Percentiles rank a stretch among this genome's conserved stretches.
Conservation (phyloP, 768 basidiomycete genomes). For the Rhodotorula paludigena region DNA sequence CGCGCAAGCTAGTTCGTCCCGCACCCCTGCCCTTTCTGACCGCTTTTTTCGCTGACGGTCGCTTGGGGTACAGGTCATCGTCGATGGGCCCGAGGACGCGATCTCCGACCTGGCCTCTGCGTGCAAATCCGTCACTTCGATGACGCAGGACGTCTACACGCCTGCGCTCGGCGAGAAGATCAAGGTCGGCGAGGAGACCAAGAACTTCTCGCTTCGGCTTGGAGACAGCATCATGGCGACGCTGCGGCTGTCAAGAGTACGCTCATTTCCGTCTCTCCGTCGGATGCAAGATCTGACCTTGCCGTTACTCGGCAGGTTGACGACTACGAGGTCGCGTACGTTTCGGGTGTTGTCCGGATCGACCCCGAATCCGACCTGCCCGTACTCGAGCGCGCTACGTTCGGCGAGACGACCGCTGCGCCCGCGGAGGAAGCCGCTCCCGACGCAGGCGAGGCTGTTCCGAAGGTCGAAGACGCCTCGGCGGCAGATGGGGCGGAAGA, state of each 20-base stretch:
- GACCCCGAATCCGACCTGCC: conserved; percentile 85
- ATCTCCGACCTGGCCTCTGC: conserved; percentile 71
- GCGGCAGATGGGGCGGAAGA: not conserved
- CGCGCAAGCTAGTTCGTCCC: conserved; percentile 76
- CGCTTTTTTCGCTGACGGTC: not conserved
- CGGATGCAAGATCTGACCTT: not conserved
- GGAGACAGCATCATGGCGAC: conserved; percentile 78
- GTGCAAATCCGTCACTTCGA: conserved; percentile 73
- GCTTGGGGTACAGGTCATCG: conserved; percentile 64
- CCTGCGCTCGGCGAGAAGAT: conserved; percentile 70
- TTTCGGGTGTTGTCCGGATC: conserved; percentile 78
- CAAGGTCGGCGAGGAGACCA: conserved; percentile 92
- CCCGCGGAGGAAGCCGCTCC: not conserved
- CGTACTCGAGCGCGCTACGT: conserved; percentile 62
- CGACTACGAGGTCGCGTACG: conserved; percentile 91
- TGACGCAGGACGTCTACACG: conserved; percentile 87
- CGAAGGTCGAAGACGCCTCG: not conserved
- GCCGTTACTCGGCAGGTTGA: conserved; percentile 75
- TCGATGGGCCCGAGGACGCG: conserved; percentile 66
- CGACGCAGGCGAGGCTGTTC: not conserved
- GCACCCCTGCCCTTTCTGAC: not conserved
- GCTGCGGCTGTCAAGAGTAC: conserved; percentile 64
- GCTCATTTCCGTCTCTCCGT: not conserved
- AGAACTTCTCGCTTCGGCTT: conserved; percentile 86
- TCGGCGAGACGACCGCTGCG: conserved; percentile 40